Evolutionary conservation across 768 basidiomycete species (phyloP), one percentile per base, ranked within the genome.

Genomic region (Termitomyces sp.): DNA sequence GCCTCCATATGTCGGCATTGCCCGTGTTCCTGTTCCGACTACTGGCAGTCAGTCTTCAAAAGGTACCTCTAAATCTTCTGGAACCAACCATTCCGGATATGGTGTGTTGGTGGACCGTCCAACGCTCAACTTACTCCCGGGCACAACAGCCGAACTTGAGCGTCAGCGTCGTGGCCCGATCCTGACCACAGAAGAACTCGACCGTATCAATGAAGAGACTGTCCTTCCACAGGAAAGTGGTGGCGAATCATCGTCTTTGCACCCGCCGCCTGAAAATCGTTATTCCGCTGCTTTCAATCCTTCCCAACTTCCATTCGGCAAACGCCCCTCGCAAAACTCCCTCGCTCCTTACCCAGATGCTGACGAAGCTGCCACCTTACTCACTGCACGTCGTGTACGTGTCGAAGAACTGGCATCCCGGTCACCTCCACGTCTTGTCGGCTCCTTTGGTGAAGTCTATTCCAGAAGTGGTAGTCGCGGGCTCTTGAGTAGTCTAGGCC

Each of bases 351-450:
- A 65, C 29, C 63, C 69, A 20, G 76, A 75, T 53, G 67, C 67
- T 4, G 76, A 79, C 39, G 77, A 77, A 55, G 70, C 74, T 10
- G 80, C 78, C 1, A 76, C 80, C 8, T 61, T 87, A 0, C 71
- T 80, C 49, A 83, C 80, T 8, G 85, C 84, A 0, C 76, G 75
- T 26, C 76, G 80, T 26, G 79, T 82, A 13, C 74, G 69, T 49
- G 75, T 74, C 6, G 73, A 75, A 49, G 71, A 74, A 37, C 65
- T 75, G 36, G 69, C 63, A 37, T 67, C 72, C n/a, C 71, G 67
- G 32, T 62, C 69, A 4, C 63, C 67, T 39, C 64, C 68, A 5
- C 64, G 57, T 34, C 60, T 62, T 24, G 46, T 52, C 18, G 46
- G 39, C 26, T 56, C 65, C 56, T 56, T 62, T 16, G 56, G 46